These are phyloP conservation scores for Salix arbutifolia DNA, from an alignment of 345 rosid genomes.

Conservation along the genomic window DNA sequence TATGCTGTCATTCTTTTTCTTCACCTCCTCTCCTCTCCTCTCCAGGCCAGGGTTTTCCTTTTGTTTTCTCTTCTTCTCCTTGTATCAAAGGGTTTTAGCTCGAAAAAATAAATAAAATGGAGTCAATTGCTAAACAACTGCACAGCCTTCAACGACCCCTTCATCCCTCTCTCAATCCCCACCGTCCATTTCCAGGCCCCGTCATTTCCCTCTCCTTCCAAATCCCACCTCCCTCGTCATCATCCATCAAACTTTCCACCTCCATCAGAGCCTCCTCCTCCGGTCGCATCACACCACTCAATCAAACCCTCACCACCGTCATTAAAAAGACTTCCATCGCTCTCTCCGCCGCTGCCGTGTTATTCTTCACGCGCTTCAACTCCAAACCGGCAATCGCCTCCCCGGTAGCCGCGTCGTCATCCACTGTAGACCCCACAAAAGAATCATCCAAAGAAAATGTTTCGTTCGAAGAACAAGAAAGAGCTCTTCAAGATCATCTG, in stretches of 20 bases:
- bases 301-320: constrained; percentile 29
- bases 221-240: constrained; percentile 19
- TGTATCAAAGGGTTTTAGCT: constrained; percentile 36
- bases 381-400: constrained; percentile 55
- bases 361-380: constrained; percentile 48
- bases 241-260: constrained; percentile 29
- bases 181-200: constrained; percentile 36
- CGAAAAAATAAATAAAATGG: constrained; percentile 32
- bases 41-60: constrained; percentile 17
- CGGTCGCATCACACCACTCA: constrained; percentile 18
- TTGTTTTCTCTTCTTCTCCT: background rate
- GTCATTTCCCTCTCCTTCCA: constrained; percentile 34
- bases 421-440: constrained; percentile 32
- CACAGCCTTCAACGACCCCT: constrained; percentile 39
- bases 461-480: constrained; percentile 47
- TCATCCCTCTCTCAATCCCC: constrained; percentile 40
- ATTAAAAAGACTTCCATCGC: constrained; percentile 56
- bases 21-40: background rate
- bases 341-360: constrained; percentile 53
- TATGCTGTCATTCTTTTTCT: no score
- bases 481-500: constrained; percentile 42
- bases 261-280: constrained; percentile 47
- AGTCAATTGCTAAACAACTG: constrained; percentile 39
- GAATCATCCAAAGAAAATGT: constrained; percentile 15
- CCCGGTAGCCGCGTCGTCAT: constrained; percentile 28